phyloP scores from a whole-genome alignment of 228 moss, liverwort and hornwort species.

The Sphagnum magellanicum region DNA sequence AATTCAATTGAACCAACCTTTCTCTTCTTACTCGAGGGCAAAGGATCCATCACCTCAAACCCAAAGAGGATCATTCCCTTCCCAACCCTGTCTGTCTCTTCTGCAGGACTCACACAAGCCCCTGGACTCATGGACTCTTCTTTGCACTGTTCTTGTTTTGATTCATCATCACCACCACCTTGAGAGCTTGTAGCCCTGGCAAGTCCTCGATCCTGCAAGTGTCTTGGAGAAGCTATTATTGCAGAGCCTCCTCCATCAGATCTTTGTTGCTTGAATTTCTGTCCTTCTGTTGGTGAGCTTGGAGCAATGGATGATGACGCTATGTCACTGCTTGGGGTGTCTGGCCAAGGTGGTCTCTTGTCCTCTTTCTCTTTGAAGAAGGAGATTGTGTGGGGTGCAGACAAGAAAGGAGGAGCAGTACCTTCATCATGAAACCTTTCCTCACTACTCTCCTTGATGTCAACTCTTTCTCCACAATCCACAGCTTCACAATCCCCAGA shows the following conservation, averaged over 20 bases:
- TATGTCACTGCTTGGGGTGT: slow-evolving; percentile 8
- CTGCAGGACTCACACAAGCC: background rate
- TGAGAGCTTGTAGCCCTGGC: slow-evolving; percentile 10
- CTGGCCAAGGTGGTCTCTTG: slow-evolving; percentile 8
- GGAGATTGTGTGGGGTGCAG: slow-evolving; percentile 4
- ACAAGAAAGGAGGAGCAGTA: background rate
- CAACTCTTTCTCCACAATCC: background rate
- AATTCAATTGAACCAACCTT: slow-evolving; percentile 9
- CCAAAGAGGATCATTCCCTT: slow-evolving; percentile 41
- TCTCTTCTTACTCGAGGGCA: slow-evolving; percentile 8
- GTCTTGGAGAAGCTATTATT: slow-evolving; percentile 5
- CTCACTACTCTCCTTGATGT: background rate
- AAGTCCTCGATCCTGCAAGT: slow-evolving; percentile 2
- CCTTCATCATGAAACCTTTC: slow-evolving; percentile 6
- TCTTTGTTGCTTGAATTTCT: slow-evolving; percentile 11
- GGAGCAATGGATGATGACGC: slow-evolving; percentile 2
- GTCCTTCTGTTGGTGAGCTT: slow-evolving; percentile 8
- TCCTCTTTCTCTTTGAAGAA: slow-evolving; percentile 12
- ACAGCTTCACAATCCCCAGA: background rate
- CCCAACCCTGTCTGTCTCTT: slow-evolving; percentile 12
- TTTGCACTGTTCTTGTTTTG: background rate
- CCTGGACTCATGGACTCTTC: background rate
- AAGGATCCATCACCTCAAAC: slow-evolving; percentile 30
- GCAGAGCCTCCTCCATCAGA: slow-evolving; percentile 5
- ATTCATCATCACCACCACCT: background rate